phyloP scores from a whole-genome alignment of 2,329 filamentous ascomycete genomes.

The Colletotrichum sojae region DNA sequence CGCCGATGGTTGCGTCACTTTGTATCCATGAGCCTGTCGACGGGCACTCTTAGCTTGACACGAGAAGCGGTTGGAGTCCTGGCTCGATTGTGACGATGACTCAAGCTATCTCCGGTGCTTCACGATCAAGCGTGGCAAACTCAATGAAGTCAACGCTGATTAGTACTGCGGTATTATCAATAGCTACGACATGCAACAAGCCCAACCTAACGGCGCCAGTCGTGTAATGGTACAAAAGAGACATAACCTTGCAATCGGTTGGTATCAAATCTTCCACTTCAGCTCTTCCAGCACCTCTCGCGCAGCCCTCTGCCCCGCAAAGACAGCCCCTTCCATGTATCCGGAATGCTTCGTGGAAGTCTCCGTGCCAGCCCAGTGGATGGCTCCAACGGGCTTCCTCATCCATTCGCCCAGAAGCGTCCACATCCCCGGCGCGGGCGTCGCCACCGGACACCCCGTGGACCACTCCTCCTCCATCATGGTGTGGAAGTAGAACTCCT shows the following conservation, averaged over 20 bases:
- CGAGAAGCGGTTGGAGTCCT: no score
- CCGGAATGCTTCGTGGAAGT: constrained; percentile 34
- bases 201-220: background rate
- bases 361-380: constrained; percentile 40
- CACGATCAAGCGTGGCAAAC: no score
- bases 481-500: constrained; percentile 37
- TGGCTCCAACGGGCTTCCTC: constrained; percentile 33
- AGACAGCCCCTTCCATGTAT: constrained; percentile 39
- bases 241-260: background rate
- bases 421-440: constrained; percentile 39
- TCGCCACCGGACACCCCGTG: constrained; percentile 34
- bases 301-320: constrained; percentile 35
- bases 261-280: constrained; percentile 30
- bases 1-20: constrained; percentile 39
- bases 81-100: no score
- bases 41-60: no score
- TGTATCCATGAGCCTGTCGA: constrained; percentile 12
- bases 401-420: constrained; percentile 38
- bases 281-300: constrained; percentile 33
- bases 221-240: background rate
- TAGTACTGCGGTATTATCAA: background rate
- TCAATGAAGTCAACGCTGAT: no score
- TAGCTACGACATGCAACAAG: background rate
- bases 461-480: constrained; percentile 41
- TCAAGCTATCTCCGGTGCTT: no score